Base-by-base conservation (phyloP, 305 asterid species). In the Nicotiana rustica region DNA sequence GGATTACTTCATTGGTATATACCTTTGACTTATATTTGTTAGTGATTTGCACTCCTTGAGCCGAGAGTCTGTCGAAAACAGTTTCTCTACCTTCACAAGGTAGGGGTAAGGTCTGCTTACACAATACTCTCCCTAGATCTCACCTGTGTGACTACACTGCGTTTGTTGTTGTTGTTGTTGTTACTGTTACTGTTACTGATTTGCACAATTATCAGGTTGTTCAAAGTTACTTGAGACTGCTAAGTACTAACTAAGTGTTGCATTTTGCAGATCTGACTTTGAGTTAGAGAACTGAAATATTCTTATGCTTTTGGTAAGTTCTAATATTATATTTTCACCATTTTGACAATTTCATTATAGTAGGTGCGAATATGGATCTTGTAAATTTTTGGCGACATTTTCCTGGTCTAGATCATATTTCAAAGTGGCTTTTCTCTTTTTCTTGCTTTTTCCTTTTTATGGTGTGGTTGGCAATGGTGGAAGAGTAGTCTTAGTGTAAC, bases 281-380 rank as follows among this genome's bases (percentile, higher is more conserved):
- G 64, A 75, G 65, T 52, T 75, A 15, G 79, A 49, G 64, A 75
- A 25, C 47, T 75, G 25, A 12, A 52, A 13, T 7, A 49, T 75
- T 73, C 25, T 75, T 75, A 64, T 25, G 9, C 65, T 75, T 75
- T 52, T 25, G 44, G 79, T 75, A 52, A 75, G 79, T 75, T 49
- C 4, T 0, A 14, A 15, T 33, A 71, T 7, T 75, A 49, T 73
- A 18, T 14, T 44, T 44, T 49, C 31, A 49, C 62, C 79, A 21
- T 71, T 71, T 71, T 73, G 21, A 19, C 0, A 6, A 49, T 73
- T 25, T 73, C 60, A 6, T 47, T 13, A 21, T 2, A 21, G 21
- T 4, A 47, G 10, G 76, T 17, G 44, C 41, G 31, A 49, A 73
- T 25, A 21, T 1, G 7, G 41, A 21, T 73, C 21, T 1, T 13